Evolutionary conservation across 306 rosid species (phyloP).

Genomic region (Carpinus viminea): DNA sequence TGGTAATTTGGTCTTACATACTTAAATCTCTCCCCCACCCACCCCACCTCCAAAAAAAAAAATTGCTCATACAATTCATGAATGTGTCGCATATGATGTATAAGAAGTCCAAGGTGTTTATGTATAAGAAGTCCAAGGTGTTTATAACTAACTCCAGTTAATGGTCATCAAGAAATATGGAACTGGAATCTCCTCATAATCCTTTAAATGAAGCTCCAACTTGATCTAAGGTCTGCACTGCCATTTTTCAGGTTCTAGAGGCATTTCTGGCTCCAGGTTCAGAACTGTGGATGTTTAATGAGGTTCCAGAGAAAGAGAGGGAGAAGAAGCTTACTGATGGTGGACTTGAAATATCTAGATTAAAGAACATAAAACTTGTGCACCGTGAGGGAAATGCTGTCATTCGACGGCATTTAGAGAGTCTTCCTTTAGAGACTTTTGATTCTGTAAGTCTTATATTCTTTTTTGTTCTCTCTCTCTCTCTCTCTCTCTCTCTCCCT

Average conservation of each 20-base stretch:
- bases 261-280: conserved; percentile 89
- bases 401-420: conserved; percentile 87
- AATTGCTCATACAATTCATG: background rate
- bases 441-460: conserved; percentile 73
- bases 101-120: conserved; percentile 2
- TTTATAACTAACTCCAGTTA: background rate
- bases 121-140: background rate
- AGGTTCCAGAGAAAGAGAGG: conserved; percentile 82
- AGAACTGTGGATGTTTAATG: conserved; percentile 98
- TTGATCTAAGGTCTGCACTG: conserved; percentile 4
- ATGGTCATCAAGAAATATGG: background rate
- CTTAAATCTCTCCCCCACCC: too few relatives aligned
- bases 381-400: conserved; percentile 96
- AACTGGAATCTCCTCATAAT: background rate
- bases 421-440: conserved; percentile 92
- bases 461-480: conserved; percentile 10
- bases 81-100: background rate
- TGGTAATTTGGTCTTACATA: conserved; percentile 52
- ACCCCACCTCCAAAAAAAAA: background rate
- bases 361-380: conserved; percentile 80
- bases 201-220: background rate
- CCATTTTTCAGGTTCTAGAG: conserved; percentile 76
- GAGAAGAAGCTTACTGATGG: conserved; percentile 89
- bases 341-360: conserved; percentile 73
- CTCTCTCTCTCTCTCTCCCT: background rate